Evolutionary conservation across 495 filamentous ascomycete species (phyloP), one percentile per base, ranked within the genome.

Genomic region (Rusavskia elegans): DNA sequence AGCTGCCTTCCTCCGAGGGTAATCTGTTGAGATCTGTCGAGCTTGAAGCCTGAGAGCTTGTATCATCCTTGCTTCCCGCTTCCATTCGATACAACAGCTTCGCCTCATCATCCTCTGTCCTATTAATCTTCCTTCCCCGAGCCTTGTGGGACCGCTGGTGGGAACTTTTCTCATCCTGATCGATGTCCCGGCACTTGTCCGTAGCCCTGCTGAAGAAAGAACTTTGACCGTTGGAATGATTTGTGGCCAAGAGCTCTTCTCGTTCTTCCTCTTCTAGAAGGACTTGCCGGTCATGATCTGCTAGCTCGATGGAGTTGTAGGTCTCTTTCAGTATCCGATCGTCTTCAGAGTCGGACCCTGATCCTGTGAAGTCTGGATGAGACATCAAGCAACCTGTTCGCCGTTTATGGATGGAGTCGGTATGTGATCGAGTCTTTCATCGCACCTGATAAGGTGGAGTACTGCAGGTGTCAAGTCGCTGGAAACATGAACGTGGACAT

Each of bases 1-100:
- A 55, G 55, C 53, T 44, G n/a, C 35, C 9, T 46, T 19, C 25
- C 29, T 35, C 19, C 49, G 61, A 40, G 17, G 51, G 52, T 23
- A 53, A 48, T 27, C 57, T 60, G 46, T 73, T 70, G 54, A 69
- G 32, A 27, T 79, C 71, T 25, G 67, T 67, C 16, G 72, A 77
- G 48, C 56, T 29, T 54, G 61, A 60, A 61, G 71, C 58, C 64
- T 61, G 38, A 62, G 61, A 29, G 62, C 59, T 70, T 27, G 57
- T 61, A 39, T 84, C 82, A 25, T 82, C 79, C 54, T 82, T 82
- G 57, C 80, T 77, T 16, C 87, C 83, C 59, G 87, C 83, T 60
- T 94, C 86, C 84, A 89, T 89, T 60, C 92, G 85, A 61, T 84
- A 86, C 81, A 94, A 85, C 63, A 90, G 66, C 59, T 82, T 74